Evolutionary conservation across 2,329 filamentous ascomycete genomes (phyloP).

Genomic region (Xylaria sp.): DNA sequence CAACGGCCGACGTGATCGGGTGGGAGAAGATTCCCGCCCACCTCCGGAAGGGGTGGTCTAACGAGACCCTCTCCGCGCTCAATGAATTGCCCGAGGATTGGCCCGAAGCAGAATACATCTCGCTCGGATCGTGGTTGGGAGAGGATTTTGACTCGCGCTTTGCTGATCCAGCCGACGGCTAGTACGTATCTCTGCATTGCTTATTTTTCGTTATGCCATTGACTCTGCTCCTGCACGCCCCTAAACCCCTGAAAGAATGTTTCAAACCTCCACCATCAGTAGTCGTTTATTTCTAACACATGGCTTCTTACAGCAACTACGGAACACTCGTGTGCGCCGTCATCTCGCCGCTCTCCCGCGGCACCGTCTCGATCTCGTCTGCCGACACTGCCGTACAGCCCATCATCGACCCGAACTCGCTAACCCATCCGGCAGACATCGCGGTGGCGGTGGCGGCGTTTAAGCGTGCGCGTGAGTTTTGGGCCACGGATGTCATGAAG

Average conservation of each 20-base stretch:
- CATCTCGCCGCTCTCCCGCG: constrained; percentile 55
- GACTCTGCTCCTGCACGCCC: not conserved
- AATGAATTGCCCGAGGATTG: constrained; percentile 49
- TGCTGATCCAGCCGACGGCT: constrained; percentile 44
- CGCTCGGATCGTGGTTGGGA: constrained; percentile 43
- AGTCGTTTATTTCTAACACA: not conserved
- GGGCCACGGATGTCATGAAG: constrained; percentile 70
- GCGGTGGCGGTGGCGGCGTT: constrained; percentile 73
- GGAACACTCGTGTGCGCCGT: constrained; percentile 43
- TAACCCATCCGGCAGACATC: constrained; percentile 59
- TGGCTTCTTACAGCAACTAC: constrained; percentile 39
- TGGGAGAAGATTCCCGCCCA: constrained; percentile 50
- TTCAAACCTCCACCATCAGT: not conserved
- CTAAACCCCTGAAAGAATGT: not conserved
- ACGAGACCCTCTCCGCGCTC: constrained; percentile 39
- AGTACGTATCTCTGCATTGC: not conserved
- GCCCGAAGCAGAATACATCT: constrained; percentile 52
- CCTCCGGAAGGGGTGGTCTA: constrained; percentile 39
- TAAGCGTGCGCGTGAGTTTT: constrained; percentile 71
- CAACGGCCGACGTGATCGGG: constrained; percentile 44
- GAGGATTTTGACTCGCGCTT: constrained; percentile 45
- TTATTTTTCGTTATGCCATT: not conserved
- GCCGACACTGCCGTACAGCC: constrained; percentile 49
- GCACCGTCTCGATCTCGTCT: constrained; percentile 71
- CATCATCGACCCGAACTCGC: constrained; percentile 49